A percentile compares a stretch with the other conserved stretches of the same genome.
These are phyloP conservation scores for Hymenoscyphus occultus DNA, from an alignment of 2,329 filamentous ascomycete species.

Conservation along the genomic window DNA sequence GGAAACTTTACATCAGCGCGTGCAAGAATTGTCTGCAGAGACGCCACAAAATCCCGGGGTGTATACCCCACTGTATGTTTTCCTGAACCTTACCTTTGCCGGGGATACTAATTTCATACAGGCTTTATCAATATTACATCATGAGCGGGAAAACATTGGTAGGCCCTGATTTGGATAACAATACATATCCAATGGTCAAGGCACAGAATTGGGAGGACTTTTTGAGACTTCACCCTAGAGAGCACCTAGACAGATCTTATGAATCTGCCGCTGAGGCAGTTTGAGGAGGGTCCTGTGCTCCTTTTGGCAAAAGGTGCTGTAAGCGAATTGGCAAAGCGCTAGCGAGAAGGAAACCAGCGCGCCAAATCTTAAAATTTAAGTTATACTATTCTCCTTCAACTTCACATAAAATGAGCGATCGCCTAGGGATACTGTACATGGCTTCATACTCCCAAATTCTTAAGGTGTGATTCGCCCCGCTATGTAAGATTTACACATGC, in stretches of 20 bases:
- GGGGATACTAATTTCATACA: neutral
- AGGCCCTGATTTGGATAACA: neutral
- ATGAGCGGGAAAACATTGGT: neutral
- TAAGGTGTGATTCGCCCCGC: too few species aligned
- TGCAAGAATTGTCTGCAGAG: neutral
- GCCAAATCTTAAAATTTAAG: too few species aligned
- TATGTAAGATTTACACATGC: too few species aligned
- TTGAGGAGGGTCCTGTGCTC: neutral
- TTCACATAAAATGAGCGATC: too few species aligned
- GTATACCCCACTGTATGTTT: neutral
- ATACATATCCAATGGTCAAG: neutral
- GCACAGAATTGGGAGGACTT: neutral
- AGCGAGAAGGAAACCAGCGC: too few species aligned
- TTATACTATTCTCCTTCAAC: too few species aligned
- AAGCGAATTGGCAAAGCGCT: too few species aligned
- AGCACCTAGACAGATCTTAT: neutral
- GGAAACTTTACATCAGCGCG: neutral
- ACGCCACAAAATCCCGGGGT: neutral
- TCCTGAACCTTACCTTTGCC: neutral
- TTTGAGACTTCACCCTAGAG: neutral
- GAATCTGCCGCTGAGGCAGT: neutral
- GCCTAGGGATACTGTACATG: too few species aligned
- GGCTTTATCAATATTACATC: neutral
- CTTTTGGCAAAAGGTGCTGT: neutral
- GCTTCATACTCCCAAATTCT: too few species aligned